Percentiles rank a stretch among this genome's conserved stretches.
Evolutionary conservation across 2,329 filamentous ascomycete genomes (phyloP).

Genomic region (Ascochyta viciae-villosae): DNA sequence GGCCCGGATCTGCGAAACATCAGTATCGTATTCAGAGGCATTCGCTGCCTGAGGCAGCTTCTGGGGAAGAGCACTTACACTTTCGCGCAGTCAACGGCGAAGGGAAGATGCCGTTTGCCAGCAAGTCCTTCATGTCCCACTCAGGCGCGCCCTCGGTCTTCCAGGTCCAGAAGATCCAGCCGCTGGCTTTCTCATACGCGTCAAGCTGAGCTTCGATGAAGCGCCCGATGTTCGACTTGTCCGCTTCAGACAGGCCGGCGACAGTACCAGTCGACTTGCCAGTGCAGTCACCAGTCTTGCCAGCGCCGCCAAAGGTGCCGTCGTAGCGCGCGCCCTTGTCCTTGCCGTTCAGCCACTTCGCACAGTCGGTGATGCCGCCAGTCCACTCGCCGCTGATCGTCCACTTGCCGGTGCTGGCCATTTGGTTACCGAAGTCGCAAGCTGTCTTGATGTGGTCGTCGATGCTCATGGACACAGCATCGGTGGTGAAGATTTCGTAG

Average conservation of each 20-base stretch:
- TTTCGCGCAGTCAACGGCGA: conserved; percentile 50
- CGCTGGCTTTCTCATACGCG: conserved; percentile 56
- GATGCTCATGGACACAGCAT: conserved; percentile 47
- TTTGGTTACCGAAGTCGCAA: conserved; percentile 54
- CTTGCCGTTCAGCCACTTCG: conserved; percentile 58
- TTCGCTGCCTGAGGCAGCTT: background rate
- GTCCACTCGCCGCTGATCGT: conserved; percentile 59
- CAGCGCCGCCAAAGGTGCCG: conserved; percentile 48
- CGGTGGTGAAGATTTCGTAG: conserved; percentile 56
- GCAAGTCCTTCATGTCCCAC: conserved; percentile 57
- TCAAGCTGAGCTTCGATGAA: conserved; percentile 58
- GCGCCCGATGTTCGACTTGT: conserved; percentile 53
- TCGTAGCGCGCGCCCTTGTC: conserved; percentile 57
- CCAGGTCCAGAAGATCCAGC: conserved; percentile 61
- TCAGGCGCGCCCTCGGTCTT: conserved; percentile 59
- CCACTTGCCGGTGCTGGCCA: conserved; percentile 55
- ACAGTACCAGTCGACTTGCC: conserved; percentile 56
- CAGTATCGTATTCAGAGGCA: conserved; percentile 15
- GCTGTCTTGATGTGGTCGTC: conserved; percentile 51
- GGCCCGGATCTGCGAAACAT: conserved; percentile 42
- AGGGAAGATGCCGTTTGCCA: conserved; percentile 57
- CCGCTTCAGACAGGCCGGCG: conserved; percentile 48
- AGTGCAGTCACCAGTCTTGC: conserved; percentile 53
- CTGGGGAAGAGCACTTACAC: conserved; percentile 38
- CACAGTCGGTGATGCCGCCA: conserved; percentile 57